Evolutionary conservation across 75 land plant genomes (phyloP).

Genomic region (Pinus albicaulis): DNA sequence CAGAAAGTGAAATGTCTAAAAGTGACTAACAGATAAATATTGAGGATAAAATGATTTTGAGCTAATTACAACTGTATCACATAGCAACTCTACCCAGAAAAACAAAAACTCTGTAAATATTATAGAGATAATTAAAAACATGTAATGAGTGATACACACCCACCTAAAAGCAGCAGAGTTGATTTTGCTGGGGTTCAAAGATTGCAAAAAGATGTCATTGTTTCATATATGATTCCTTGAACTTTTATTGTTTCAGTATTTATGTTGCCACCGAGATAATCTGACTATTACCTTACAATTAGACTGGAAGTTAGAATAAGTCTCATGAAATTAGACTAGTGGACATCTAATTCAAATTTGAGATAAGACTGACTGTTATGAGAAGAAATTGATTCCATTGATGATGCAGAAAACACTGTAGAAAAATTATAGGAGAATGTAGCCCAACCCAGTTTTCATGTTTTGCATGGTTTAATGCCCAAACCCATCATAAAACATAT

Average conservation of each 20-base stretch:
- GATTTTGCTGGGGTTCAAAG: neutral
- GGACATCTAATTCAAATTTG: no score
- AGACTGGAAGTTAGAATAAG: no score
- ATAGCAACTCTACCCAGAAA: neutral
- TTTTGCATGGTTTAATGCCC: no score
- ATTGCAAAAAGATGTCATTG: neutral
- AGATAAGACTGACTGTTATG: no score
- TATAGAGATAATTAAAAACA: neutral
- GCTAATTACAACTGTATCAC: neutral
- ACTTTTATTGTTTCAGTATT: neutral
- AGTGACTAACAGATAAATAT: neutral
- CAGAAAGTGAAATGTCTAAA: neutral
- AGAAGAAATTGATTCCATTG: no score
- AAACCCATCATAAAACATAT: no score
- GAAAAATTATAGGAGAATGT: no score
- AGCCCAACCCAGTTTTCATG: no score
- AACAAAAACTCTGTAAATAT: neutral
- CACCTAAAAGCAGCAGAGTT: neutral
- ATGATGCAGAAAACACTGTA: no score
- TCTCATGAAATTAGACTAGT: no score
- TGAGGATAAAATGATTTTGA: neutral
- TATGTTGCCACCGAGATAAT: neutral
- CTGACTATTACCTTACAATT: neutral
- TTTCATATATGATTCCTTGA: neutral
- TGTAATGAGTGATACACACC: neutral